Evolutionary conservation across 2,329 filamentous ascomycete species (phyloP).

Genomic region (Lachnellula cervina): DNA sequence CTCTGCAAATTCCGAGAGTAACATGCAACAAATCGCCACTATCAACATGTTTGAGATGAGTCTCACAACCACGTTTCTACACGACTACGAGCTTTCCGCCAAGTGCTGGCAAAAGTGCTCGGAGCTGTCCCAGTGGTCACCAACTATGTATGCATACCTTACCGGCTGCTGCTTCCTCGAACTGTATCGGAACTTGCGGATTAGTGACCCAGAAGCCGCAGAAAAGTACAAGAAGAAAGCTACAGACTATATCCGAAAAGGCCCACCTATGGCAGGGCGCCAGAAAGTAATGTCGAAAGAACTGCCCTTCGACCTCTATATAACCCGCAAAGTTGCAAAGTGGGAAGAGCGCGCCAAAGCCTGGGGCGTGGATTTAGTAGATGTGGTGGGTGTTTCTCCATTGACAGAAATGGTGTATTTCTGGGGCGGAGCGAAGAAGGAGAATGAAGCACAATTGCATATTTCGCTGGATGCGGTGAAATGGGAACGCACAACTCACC

Average conservation of each 20-base stretch:
- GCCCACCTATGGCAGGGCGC: conserved; percentile 70
- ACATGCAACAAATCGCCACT: conserved; percentile 84
- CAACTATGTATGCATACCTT: conserved; percentile 84
- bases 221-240: conserved; percentile 57
- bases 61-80: conserved; percentile 71
- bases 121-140: conserved; percentile 86
- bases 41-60: conserved; percentile 81
- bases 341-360: conserved; percentile 75
- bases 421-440: conserved; percentile 85
- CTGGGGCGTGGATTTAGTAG: conserved; percentile 63
- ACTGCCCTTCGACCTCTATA: conserved; percentile 84
- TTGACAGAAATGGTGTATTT: conserved; percentile 89
- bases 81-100: conserved; percentile 70
- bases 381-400: conserved; percentile 76
- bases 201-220: conserved; percentile 42
- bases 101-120: conserved; percentile 70
- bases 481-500: conserved; percentile 54
- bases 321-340: conserved; percentile 77
- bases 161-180: conserved; percentile 75
- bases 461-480: conserved; percentile 57
- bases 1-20: conserved; percentile 53
- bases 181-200: conserved; percentile 63
- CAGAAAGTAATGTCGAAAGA: conserved; percentile 88
- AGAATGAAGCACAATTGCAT: conserved; percentile 62
- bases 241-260: conserved; percentile 65